Evolutionary conservation across 2,329 filamentous ascomycete genomes (phyloP).

Genomic region (Chaetomium strumarium): DNA sequence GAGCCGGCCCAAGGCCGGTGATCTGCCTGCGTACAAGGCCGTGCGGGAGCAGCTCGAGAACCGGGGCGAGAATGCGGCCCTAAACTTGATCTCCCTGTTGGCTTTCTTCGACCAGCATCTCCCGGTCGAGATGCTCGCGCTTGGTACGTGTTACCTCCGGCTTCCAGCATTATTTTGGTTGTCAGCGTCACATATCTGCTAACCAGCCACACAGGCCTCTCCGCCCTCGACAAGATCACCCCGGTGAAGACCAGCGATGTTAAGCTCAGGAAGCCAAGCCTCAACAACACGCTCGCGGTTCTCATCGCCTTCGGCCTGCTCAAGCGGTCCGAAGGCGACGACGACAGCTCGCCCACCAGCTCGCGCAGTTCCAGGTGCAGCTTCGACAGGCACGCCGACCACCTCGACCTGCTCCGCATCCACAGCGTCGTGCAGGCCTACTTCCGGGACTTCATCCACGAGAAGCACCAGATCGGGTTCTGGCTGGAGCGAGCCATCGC

Average conservation of each 20-base stretch:
- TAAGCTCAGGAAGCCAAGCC: conserved; percentile 30
- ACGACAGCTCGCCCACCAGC: conserved; percentile 35
- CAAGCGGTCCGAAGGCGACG: conserved; percentile 43
- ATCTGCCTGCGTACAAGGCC: conserved; percentile 41
- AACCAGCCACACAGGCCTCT: conserved; percentile 34
- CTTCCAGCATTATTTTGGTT: neutral
- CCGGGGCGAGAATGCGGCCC: conserved; percentile 44
- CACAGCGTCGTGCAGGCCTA: conserved; percentile 50
- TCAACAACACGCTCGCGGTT: conserved; percentile 45
- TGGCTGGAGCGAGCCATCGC: conserved; percentile 45
- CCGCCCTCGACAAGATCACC: conserved; percentile 40
- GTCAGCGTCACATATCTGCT: conserved; percentile 13
- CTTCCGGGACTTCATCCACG: conserved; percentile 42
- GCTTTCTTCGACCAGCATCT: conserved; percentile 60
- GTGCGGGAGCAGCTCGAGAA: conserved; percentile 45
- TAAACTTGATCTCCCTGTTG: conserved; percentile 60
- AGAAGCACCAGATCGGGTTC: conserved; percentile 36
- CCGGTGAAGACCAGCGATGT: conserved; percentile 41
- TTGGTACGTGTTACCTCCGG: conserved; percentile 43
- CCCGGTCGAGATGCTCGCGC: conserved; percentile 58
- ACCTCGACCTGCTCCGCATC: conserved; percentile 44
- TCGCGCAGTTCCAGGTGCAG: conserved; percentile 35
- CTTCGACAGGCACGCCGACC: conserved; percentile 38
- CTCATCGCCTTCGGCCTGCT: conserved; percentile 48
- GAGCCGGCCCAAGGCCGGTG: conserved; percentile 48